phyloP scores from a whole-genome alignment of 768 basidiomycete genomes.

The Cyclocybe aegerita region DNA sequence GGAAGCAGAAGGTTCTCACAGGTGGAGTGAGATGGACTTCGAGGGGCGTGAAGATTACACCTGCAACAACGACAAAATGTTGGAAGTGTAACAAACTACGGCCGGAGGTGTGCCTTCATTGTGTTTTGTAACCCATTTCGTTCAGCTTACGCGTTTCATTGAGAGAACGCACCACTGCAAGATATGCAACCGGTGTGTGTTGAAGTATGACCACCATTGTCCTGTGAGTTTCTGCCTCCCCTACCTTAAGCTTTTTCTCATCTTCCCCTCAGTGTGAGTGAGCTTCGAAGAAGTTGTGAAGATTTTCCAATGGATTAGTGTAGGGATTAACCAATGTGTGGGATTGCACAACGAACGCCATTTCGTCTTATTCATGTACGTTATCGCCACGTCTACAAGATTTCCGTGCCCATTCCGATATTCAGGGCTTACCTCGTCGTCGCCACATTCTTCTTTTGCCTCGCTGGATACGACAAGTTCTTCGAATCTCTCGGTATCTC shows the following conservation, averaged over 20 bases:
- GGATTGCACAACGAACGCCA: conserved; percentile 94
- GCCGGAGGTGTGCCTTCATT: conserved; percentile 65
- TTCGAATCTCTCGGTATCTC: conserved; percentile 58
- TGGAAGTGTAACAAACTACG: conserved; percentile 64
- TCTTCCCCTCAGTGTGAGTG: conserved; percentile 26
- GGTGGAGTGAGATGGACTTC: conserved; percentile 51
- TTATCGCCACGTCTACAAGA: conserved; percentile 5
- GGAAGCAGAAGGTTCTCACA: conserved; percentile 26
- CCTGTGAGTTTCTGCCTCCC: conserved; percentile 56
- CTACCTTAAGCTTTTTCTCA: conserved; percentile 1
- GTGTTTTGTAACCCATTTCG: not conserved
- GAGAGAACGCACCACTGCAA: conserved; percentile 93
- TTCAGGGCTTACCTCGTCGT: conserved; percentile 81
- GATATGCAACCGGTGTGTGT: conserved; percentile 85
- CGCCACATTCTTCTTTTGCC: conserved; percentile 57
- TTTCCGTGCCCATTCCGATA: not conserved
- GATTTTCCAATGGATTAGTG: not conserved
- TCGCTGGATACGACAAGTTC: conserved; percentile 63
- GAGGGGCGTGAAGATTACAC: conserved; percentile 47
- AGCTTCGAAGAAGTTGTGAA: not conserved
- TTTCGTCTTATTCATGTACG: conserved; percentile 92
- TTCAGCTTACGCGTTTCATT: conserved; percentile 12
- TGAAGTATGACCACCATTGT: conserved; percentile 92
- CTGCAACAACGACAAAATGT: conserved; percentile 59
- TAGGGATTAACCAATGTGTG: conserved; percentile 98